Base-by-base conservation (phyloP, 2,329 filamentous ascomycete genomes). In the Hypoxylon sp. region DNA sequence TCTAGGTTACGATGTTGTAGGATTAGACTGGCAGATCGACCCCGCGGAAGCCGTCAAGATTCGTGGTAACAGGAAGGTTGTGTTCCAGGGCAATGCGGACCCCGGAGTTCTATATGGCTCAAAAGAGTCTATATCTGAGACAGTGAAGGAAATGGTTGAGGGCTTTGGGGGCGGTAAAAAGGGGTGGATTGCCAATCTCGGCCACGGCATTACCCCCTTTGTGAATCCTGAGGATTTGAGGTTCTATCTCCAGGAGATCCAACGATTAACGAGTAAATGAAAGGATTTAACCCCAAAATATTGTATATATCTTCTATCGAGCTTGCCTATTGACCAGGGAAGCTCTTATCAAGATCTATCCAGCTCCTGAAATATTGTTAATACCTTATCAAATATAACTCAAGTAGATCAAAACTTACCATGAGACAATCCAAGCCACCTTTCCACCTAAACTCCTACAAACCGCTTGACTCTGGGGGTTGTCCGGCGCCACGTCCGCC, bases 151-250 rank as follows among this genome's bases (percentile, higher is more conserved):
- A 35, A 96, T 97, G 89, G 90, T 96, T 1, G 76, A 86, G 55
- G 93, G 93, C 0, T 99, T 97, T 53, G 85, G 84, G 69, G 74
- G 75, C 4, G 85, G 86, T 56, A 88, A 88, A 45, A 86, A 92
- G 71, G 90, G 93, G 29, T 99, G 94, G 93, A 97, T 99, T 63
- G 91, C 90, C 36, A 99, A 99, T 70, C 80, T 99, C 56, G 94
- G 94, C 6, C 94, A 99, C 69, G 94, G 94, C 90, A 81, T 99
- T 59, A 99, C 94, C 21, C 94, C 94, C 0, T 88, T 92, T 59
- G 94, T 99, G 44, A 89, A 97, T 63, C 94, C 94, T 0, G 91
- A 97, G 38, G 87, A 96, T 71, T 77, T 99, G 62, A 93, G 86
- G 70, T 96, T 95, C 75, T 99, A 90, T 77, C 93, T 99, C 60